Base-by-base conservation (phyloP, 805 yeast genomes). In the Monosporozyma servazzii region DNA sequence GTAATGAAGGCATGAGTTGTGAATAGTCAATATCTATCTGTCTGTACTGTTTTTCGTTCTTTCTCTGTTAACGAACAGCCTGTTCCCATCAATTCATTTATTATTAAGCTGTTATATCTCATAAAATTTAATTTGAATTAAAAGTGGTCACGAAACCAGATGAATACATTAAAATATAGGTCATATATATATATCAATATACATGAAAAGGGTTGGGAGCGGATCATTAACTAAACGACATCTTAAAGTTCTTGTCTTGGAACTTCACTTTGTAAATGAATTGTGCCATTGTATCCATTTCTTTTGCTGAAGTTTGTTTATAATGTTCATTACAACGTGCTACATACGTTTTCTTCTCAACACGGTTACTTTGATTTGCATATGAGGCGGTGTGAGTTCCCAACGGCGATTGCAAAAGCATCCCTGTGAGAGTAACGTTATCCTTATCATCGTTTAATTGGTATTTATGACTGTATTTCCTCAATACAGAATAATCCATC, bases 241-340 rank as follows among this genome's bases (percentile, higher is more conserved):
- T 60, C 52, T 64, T 70, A 59, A 72, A 73, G 31, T 68, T 74
- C 62, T 68, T 70, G 53, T 74, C 75, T 59, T 86, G 87, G 62
- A 88, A 84, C 61, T 81, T 81, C 49, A 88, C 89, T 60, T 86
- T 83, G 70, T 91, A 93, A 51, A 93, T 74, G 64, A 91, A 93
- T 60, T 86, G 89, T 37, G 96, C 88, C 40, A 91, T 81, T 31
- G 86, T 81, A 59, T 91, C 98, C 52, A 84, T 81, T 62, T 91
- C 99, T 58, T 86, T 81, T 3, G 81, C 80, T 11, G 78, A 75
- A 45, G 73, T 75, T 8, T 68, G 59, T 56, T 75, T 59, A 58
- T 90, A 88, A 66, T 91, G 97, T 51, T 76, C 77, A 17, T 44
- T 31, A 11, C 47, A 44, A 30, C 21, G 17, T 18, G 29, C 20